Evolutionary conservation across 208 protist species (phyloP).

Genomic region (Polymyxa betae): DNA sequence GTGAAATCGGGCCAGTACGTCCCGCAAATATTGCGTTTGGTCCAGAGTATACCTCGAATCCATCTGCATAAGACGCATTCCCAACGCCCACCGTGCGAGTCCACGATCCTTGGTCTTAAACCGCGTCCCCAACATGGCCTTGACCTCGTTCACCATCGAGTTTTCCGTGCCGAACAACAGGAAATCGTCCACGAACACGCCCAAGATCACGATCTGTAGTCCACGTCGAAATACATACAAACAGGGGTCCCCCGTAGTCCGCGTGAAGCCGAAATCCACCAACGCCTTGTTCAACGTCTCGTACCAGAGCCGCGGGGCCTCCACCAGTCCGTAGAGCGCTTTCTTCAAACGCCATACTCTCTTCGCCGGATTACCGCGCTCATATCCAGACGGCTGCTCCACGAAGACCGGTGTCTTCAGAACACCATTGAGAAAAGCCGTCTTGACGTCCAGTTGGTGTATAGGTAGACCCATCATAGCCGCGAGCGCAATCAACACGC

Average conservation of each 20-base stretch:
- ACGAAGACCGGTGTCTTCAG: not conserved
- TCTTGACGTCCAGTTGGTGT: slow-evolving; percentile 46
- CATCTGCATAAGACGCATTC: not conserved
- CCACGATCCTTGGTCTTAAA: slow-evolving; percentile 24
- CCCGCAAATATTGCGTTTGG: not conserved
- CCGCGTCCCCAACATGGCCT: not conserved
- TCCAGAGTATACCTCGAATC: too few species aligned
- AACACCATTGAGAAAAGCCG: not conserved
- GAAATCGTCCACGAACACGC: slow-evolving; percentile 41
- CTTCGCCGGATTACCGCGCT: not conserved
- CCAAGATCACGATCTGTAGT: not conserved
- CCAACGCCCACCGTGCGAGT: not conserved
- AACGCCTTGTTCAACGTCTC: not conserved
- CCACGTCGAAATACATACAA: not conserved
- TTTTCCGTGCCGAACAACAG: not conserved
- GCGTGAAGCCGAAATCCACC: not conserved
- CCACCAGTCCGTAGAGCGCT: slow-evolving; percentile 44
- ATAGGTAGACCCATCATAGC: not conserved
- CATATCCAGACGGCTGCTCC: not conserved
- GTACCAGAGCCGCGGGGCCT: slow-evolving; percentile 14
- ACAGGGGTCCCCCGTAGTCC: not conserved
- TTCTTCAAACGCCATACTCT: slow-evolving; percentile 11
- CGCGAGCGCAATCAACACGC: not conserved
- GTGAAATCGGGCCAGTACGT: not conserved
- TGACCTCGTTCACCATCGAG: not conserved